Evolutionary conservation across 1,284 basidiomycete species (phyloP).

Genomic region (Volvariella surrecta): DNA sequence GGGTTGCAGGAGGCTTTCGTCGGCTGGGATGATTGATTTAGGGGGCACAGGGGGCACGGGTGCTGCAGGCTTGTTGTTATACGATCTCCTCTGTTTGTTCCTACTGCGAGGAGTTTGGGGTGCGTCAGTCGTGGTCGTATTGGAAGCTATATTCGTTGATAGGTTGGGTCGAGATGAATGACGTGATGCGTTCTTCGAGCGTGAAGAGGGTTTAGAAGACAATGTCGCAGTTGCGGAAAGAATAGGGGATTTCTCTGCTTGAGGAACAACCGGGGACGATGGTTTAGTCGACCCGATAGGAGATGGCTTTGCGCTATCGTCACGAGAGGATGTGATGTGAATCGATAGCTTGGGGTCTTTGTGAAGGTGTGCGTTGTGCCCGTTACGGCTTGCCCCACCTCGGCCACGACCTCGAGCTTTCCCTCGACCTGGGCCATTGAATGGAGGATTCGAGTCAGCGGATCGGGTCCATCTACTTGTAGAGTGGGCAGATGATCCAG

Average conservation of each 20-base stretch:
- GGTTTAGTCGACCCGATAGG: slow-evolving; percentile 12
- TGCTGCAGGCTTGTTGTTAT: slow-evolving; percentile 19
- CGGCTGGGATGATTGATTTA: slow-evolving; percentile 13
- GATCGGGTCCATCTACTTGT: slow-evolving; percentile 34
- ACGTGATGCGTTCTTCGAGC: slow-evolving; percentile 22
- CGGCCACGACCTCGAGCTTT: slow-evolving; percentile 25
- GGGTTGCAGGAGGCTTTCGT: slow-evolving; percentile 18
- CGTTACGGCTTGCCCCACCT: slow-evolving; percentile 24
- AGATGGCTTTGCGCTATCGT: slow-evolving; percentile 5
- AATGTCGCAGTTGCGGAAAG: slow-evolving; percentile 11
- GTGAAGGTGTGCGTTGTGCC: slow-evolving; percentile 14
- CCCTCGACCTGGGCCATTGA: slow-evolving; percentile 30
- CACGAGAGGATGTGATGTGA: too few relatives aligned
- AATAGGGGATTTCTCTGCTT: slow-evolving; percentile 18
- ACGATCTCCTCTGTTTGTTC: slow-evolving; percentile 32
- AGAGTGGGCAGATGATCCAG: slow-evolving; percentile 10
- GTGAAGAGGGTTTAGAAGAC: slow-evolving; percentile 25
- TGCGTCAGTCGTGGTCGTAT: slow-evolving; percentile 20
- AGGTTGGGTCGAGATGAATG: slow-evolving; percentile 23
- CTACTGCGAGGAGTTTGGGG: slow-evolving; percentile 27
- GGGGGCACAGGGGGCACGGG: slow-evolving; percentile 7
- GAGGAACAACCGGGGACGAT: slow-evolving; percentile 10
- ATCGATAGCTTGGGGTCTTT: too few relatives aligned
- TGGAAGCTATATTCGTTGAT: slow-evolving; percentile 16
- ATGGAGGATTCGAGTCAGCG: slow-evolving; percentile 40